Base-by-base conservation (phyloP, 768 basidiomycete species). In the Tricholoma hemisulphureum region DNA sequence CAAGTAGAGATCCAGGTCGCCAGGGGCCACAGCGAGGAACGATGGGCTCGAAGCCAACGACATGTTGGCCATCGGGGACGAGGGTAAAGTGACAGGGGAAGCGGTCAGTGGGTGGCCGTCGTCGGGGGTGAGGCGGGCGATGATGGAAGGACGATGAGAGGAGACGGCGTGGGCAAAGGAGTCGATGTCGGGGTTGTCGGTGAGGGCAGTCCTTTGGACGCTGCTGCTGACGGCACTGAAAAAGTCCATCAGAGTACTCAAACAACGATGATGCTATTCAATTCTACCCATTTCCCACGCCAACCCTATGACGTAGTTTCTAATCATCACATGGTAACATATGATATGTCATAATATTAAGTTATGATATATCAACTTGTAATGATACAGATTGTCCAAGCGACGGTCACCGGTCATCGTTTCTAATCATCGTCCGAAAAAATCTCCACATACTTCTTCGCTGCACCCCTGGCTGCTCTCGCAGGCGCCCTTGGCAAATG, bases 391-490 rank as follows among this genome's bases (percentile, higher is more conserved):
- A n/a, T n/a, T n/a, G n/a, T n/a, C n/a, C n/a, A n/a, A n/a, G n/a
- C n/a, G n/a, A n/a, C 31, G 31, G 58, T 75, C 74, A 24, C 80
- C 77, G 64, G 83, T 83, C 76, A 82, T n/a, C 63, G 73, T 3
- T 72, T 78, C 26, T 68, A 75, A 4, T 79, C 80, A 45, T 80
- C 77, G 51, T 80, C 81, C 2, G 81, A 82, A 60, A 68, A 68
- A 41, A 87, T 75, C 62, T 88, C 87, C 10, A 88, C 75, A 70
- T 85, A 89, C 61, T 85, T 84, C 78, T 84, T 86, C 53, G 77
- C 65, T 41, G 75, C 73, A 8, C 73, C 76, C 56, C 79, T 68
- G 10, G 79, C 80, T n/a, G 81, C 75, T 23, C 86, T 80, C 53
- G 75, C 75, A 8, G 81, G 77, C 21, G 75, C 73, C 18, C 71